Evolutionary conservation across 257 asterid genomes (phyloP), one percentile per base, ranked within the genome.

Genomic region (Oldenlandia corymbosa): DNA sequence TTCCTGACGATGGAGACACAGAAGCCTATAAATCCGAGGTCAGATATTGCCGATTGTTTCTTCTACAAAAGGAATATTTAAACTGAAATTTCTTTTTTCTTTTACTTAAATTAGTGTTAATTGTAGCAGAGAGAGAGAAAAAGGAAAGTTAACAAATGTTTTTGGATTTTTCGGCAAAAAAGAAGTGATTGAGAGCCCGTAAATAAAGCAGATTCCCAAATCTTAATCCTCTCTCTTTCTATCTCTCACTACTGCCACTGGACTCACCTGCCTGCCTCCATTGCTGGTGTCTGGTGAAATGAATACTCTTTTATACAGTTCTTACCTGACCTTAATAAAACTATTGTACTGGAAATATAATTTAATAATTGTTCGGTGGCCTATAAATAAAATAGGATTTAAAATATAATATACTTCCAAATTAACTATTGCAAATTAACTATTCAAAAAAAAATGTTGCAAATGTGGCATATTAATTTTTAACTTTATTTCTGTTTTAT

Each of bases 1-100:
- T 70, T 56, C 60, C 58, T 17, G 70, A 70, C 23, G 54, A 57
- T 30, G 51, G 61, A 67, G 68, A 60, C 65, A 67, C 47, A 64
- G 46, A 71, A 62, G 75, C 88, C 82, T 80, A 71, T 66, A 76
- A 72, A 73, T 67, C 76, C 82, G 79, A 75, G 74, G 78, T 65
- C 62, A 50, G 75, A 71, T 70, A 73, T 54, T 61, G 30, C 37
- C 62, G 73, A 72, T 72, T 16, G 62, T 57, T 32, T 69, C 62
- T 63, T 12, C 49, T 5, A 23, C 36, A n/a, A 45, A 8, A 9
- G 10, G 7, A 54, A 27, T 27, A 10, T 13, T 34, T 55, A 34
- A 21, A 62, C 31, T 11, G 41, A 12, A n/a, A n/a, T n/a, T n/a
- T n/a, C n/a, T n/a, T n/a, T n/a, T n/a, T n/a, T n/a, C n/a, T n/a